Base-by-base conservation (phyloP, 2,329 filamentous ascomycete species). In the Drechslera avenae region DNA sequence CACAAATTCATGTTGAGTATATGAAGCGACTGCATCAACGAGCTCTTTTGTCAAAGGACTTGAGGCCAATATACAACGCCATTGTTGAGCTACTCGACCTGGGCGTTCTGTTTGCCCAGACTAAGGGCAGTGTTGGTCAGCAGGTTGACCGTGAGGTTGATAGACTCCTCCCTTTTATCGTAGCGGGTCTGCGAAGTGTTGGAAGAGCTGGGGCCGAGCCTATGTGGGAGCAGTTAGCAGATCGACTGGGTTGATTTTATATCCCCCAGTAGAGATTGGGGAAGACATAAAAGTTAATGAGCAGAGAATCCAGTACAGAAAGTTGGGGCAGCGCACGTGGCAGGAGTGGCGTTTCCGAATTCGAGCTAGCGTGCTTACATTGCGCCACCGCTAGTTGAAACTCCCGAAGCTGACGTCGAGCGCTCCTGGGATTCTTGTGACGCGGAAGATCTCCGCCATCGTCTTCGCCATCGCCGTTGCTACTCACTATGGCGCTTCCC, bases 151-250 rank as follows among this genome's bases (percentile, higher is more conserved):
- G 71, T 1, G 82, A 89, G 42, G 89, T 90, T 62, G 82, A 87
- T 47, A 80, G 81, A 35, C 78, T 88, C 39, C 65, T 91, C 21
- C 77, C 81, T 0, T 96, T 96, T 69, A 79, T 94, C 12, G 81
- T 81, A 2, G 85, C 86, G 41, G 91, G 89, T 0, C 69, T 97
- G 56, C 83, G 87, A 46, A 87, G 88, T 8, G 84, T 94, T 8
- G 86, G 90, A 41, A 82, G 91, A 61, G 88, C 87, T 28, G 87
- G 88, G 39, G 85, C 85, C 21, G 85, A 90, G 74, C 80, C 64
- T 66, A 82, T 86, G 68, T 93, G 91, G 88, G 90, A 94, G 72
- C 84, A 88, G 52, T 70, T 96, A 53, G 90, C 89, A 0, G 90
- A 96, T 71, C 89, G 88, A 77, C 73, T 96, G 36, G 12, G 26